These are phyloP conservation scores for Aspergillus latus DNA, from an alignment of 2,329 filamentous ascomycete species.

Conservation along the genomic window DNA sequence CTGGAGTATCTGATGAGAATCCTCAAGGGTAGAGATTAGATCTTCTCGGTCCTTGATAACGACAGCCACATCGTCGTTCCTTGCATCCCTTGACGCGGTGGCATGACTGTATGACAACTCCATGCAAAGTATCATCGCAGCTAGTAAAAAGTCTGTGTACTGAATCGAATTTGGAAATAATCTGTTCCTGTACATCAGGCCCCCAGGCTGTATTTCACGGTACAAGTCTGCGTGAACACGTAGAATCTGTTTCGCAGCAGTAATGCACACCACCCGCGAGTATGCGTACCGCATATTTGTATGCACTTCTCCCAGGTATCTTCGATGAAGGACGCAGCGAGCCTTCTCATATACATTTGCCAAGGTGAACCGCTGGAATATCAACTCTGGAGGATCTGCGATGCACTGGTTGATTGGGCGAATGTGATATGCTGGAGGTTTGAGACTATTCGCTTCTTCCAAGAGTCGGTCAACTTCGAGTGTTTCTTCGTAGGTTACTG, in stretches of 20 bases:
- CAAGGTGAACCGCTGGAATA: slow-evolving; percentile 55
- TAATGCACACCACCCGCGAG: slow-evolving; percentile 49
- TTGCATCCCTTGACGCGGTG: slow-evolving; percentile 8
- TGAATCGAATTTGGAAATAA: slow-evolving; percentile 61
- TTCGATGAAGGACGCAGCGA: slow-evolving; percentile 55
- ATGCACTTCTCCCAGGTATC: slow-evolving; percentile 46
- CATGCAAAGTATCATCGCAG: slow-evolving; percentile 61
- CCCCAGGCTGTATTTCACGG: slow-evolving; percentile 55
- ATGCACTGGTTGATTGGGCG: slow-evolving; percentile 40
- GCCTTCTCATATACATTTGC: slow-evolving; percentile 54
- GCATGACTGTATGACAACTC: slow-evolving; percentile 28
- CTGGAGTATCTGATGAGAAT: slow-evolving; percentile 29
- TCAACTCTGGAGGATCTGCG: slow-evolving; percentile 50
- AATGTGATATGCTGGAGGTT: slow-evolving; percentile 26
- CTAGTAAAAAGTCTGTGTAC: slow-evolving; percentile 62
- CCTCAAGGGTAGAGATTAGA: slow-evolving; percentile 27
- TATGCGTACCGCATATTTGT: slow-evolving; percentile 40
- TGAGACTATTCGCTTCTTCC: slow-evolving; percentile 30
- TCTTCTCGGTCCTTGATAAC: slow-evolving; percentile 23
- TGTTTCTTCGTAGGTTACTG: slow-evolving; percentile 37
- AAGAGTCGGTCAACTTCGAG: slow-evolving; percentile 38
- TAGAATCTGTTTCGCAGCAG: slow-evolving; percentile 51
- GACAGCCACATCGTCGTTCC: slow-evolving; percentile 15
- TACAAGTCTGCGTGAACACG: slow-evolving; percentile 52
- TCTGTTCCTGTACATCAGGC: slow-evolving; percentile 52